Percentiles rank a stretch among this genome's conserved stretches.
These are phyloP conservation scores for Coelastrella sp. DNA, from an alignment of 139 green algal species.

Conservation along the genomic window DNA sequence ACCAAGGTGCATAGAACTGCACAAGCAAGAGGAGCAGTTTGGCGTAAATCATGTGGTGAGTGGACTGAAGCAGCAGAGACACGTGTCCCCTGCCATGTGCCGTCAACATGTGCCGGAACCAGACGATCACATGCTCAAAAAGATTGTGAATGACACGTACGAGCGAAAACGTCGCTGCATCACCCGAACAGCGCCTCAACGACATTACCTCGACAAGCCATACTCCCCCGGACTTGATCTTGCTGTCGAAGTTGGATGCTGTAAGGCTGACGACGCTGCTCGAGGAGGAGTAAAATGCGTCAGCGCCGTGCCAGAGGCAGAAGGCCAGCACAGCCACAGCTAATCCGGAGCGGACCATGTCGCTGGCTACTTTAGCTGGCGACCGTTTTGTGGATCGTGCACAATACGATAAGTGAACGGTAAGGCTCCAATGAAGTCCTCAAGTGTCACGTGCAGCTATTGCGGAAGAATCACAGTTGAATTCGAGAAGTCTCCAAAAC, in stretches of 20 bases:
- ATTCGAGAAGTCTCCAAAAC: no score
- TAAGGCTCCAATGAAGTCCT: no score
- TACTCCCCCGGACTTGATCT: conserved; percentile 59
- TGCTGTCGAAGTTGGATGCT: conserved; percentile 57
- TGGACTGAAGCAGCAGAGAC: background rate
- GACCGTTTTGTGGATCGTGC: no score
- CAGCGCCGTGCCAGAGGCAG: conserved; percentile 11
- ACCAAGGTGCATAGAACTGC: conserved; percentile 77
- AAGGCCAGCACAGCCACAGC: background rate
- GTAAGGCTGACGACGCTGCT: conserved; percentile 56
- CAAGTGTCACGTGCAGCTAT: no score
- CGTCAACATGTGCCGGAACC: background rate
- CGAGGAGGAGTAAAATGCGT: conserved; percentile 47
- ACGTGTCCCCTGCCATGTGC: background rate
- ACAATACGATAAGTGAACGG: no score
- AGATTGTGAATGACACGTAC: background rate
- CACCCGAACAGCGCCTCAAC: background rate
- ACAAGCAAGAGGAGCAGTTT: background rate
- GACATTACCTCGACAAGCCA: conserved; percentile 59
- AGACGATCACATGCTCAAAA: background rate
- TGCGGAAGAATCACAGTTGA: no score
- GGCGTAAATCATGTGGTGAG: no score
- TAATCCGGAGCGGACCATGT: background rate
- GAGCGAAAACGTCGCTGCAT: no score
- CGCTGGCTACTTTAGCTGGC: no score